Evolutionary conservation across 495 filamentous ascomycete species (phyloP), one percentile per base, ranked within the genome.

Genomic region (Peziza echinospora): DNA sequence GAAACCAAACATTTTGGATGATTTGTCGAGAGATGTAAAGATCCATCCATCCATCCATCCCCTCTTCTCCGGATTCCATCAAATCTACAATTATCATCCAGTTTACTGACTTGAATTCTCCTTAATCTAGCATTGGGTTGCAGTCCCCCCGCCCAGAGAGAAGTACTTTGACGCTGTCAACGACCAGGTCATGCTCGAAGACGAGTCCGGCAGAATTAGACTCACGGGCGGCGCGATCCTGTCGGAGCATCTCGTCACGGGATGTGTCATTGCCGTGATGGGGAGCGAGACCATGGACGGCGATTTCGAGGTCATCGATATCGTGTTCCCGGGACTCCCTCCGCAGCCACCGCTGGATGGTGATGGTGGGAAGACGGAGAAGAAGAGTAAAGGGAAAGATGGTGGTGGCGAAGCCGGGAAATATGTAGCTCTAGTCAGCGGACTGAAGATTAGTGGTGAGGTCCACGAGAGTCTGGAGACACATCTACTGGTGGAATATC

Each of bases 1-100:
- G 54, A 99, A 99, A 61, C 91, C 91, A 0, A 94, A 93, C 56
- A 85, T 99, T 64, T 66, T 99, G 25, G 87, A 93, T 21, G 91
- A 99, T 53, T 75, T 99, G 24, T 77, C 79, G 5, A 92, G 91
- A 63, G 84, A 96, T 37, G 30, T 37, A 37, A 13, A 17, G 30
- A 11, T 34, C 9, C 16, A 10, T 16, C 19, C 30, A 37, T 37
- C 30, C 19, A 13, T 0, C 30, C 19, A 37, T 7, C 30, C 4
- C 30, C 30, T 1, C 30, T 37, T 37, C 30, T 11, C 3, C 3
- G 6, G 19, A 37, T n/a, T n/a, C n/a, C n/a, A n/a, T n/a, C n/a
- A n/a, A n/a, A n/a, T n/a, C n/a, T n/a, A n/a, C n/a, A n/a, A n/a
- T n/a, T n/a, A n/a, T n/a, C n/a, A n/a, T n/a, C n/a, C n/a, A n/a